Evolutionary conservation across 1,284 basidiomycete species (phyloP).

Genomic region (Lentinula novae-zelandiae): DNA sequence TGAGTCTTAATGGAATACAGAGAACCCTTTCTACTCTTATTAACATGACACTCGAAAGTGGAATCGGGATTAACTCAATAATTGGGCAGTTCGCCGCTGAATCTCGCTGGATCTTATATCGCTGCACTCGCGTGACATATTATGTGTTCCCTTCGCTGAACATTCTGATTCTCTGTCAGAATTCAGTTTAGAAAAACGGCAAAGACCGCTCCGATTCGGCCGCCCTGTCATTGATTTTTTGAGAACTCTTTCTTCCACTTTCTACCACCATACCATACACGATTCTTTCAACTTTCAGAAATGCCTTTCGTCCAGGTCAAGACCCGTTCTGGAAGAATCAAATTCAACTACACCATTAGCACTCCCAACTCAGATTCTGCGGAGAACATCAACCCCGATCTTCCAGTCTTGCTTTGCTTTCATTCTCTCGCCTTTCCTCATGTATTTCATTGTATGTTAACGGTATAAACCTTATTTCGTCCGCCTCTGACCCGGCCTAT

Average conservation of each 20-base stretch:
- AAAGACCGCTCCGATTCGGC: not conserved
- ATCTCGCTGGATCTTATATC: not conserved
- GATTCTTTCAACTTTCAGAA: not conserved
- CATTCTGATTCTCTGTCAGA: not conserved
- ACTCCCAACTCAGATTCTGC: conserved; percentile 30
- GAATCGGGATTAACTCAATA: too few relatives aligned
- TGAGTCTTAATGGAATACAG: not conserved
- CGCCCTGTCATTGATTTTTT: not conserved
- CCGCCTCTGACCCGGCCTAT: not conserved
- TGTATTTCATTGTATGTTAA: conserved; percentile 30
- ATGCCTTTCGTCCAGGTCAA: conserved; percentile 32
- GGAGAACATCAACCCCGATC: conserved; percentile 23
- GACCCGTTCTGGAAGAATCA: conserved; percentile 25
- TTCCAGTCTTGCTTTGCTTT: conserved; percentile 33
- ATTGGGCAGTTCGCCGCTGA: not conserved
- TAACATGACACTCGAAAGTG: not conserved
- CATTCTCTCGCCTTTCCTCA: conserved; percentile 31
- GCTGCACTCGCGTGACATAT: not conserved
- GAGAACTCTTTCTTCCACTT: not conserved
- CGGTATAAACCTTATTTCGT: not conserved
- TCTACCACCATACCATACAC: not conserved
- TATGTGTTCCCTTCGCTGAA: not conserved
- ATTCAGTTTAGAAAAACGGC: not conserved
- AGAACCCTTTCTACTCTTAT: not conserved
- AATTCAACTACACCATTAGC: conserved; percentile 32